phyloP scores from a whole-genome alignment of 768 basidiomycete genomes.

The Psilocybe subaeruginosa region DNA sequence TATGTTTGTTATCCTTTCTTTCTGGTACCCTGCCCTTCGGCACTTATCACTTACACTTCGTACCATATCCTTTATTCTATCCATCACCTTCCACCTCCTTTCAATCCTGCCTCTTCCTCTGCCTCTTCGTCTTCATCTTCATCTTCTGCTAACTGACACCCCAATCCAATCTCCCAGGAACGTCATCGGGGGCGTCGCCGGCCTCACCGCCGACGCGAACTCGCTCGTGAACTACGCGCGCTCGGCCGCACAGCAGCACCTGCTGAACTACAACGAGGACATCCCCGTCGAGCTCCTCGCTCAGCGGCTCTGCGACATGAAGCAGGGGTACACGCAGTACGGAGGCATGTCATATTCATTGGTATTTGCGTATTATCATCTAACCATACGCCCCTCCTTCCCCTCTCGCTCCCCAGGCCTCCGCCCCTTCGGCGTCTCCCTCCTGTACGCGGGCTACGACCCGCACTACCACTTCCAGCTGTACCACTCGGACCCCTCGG shows the following conservation, averaged over 20 bases:
- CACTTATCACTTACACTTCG: too few species aligned
- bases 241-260: constrained; percentile 85
- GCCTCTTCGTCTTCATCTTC: neutral
- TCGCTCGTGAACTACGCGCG: constrained; percentile 95
- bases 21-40: too few species aligned
- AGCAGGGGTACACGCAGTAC: constrained; percentile 97
- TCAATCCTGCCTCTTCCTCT: neutral
- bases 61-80: too few species aligned
- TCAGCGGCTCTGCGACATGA: constrained; percentile 93
- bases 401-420: constrained; percentile 59
- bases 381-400: neutral
- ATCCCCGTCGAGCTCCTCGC: constrained; percentile 97
- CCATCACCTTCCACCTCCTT: too few species aligned
- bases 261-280: constrained; percentile 93
- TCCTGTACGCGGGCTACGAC: constrained; percentile 97
- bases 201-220: constrained; percentile 96
- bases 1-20: neutral
- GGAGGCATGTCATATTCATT: constrained; percentile 64
- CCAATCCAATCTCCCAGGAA: constrained; percentile 56
- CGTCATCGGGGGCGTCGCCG: constrained; percentile 93
- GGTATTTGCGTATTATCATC: too few species aligned
- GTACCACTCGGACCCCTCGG: constrained; percentile 97
- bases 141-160: neutral
- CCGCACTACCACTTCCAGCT: constrained; percentile 96
- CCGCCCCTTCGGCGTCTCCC: constrained; percentile 96